phyloP scores from a whole-genome alignment of 768 basidiomycete species.

The Neoboletus magnificus region DNA sequence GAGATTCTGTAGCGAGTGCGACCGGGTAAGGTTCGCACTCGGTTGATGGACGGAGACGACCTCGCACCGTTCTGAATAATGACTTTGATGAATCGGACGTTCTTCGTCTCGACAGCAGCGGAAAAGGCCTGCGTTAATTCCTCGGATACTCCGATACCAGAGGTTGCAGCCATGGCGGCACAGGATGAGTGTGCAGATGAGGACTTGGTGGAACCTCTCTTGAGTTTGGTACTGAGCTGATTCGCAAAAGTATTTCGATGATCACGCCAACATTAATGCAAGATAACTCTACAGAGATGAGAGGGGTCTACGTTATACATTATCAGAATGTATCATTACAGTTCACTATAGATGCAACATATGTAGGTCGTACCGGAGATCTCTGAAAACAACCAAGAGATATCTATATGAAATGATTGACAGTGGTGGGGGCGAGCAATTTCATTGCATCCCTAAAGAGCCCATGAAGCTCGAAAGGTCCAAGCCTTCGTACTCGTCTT shows the following conservation, averaged over 20 bases:
- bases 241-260: neutral
- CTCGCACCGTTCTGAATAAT: conserved; percentile 69
- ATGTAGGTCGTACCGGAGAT: conserved; percentile 24
- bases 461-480: conserved; percentile 88
- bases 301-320: conserved; percentile 33
- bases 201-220: neutral
- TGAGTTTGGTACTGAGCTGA: too few relatives aligned
- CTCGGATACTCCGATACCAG: conserved; percentile 63
- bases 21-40: conserved; percentile 24
- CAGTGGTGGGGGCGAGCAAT: conserved; percentile 1
- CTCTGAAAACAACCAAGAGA: conserved; percentile 10
- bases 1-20: conserved; percentile 49
- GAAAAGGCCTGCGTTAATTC: conserved; percentile 58
- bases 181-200: neutral
- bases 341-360: conserved; percentile 34
- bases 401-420: conserved; percentile 18
- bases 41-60: conserved; percentile 5
- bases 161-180: conserved; percentile 61
- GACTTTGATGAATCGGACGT: conserved; percentile 72
- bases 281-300: conserved; percentile 14
- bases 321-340: conserved; percentile 33
- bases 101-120: conserved; percentile 47
- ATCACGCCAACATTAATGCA: conserved; percentile 4
- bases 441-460: conserved; percentile 57
- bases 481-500: conserved; percentile 88